Evolutionary conservation across 352 stramenopile species (phyloP).

Genomic region (Pythium rhizo-oryzae): DNA sequence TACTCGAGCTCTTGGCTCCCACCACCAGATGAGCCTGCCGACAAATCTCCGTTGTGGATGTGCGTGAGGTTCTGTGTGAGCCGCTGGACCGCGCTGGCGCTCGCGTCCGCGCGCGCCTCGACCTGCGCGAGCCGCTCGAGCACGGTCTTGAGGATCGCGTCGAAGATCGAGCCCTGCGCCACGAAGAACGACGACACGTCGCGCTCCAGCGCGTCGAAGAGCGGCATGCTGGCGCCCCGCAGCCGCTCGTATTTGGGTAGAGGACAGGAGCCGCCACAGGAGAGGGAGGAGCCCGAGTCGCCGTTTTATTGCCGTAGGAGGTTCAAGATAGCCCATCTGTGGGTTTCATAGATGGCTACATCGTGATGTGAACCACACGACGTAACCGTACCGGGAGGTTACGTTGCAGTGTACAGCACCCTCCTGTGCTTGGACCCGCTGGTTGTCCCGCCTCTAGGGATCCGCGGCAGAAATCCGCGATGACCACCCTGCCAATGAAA

Average conservation of each 20-base stretch:
- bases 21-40: not conserved
- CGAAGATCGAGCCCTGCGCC: slow-evolving; percentile 70
- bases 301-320: no score
- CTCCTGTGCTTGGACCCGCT: not conserved
- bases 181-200: slow-evolving; percentile 71
- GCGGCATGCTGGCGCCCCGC: slow-evolving; percentile 40
- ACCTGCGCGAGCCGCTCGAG: slow-evolving; percentile 52
- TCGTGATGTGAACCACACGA: not conserved
- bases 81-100: slow-evolving; percentile 7
- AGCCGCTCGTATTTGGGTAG: no score
- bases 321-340: slow-evolving; percentile 1
- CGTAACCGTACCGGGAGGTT: not conserved
- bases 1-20: slow-evolving; percentile 49
- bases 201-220: slow-evolving; percentile 67
- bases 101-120: slow-evolving; percentile 46
- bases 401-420: no score
- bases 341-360: slow-evolving; percentile 5
- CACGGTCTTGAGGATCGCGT: slow-evolving; percentile 54
- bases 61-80: not conserved
- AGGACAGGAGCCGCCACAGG: no score
- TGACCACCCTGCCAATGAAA: not conserved
- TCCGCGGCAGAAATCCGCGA: not conserved
- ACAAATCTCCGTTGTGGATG: not conserved
- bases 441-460: slow-evolving; percentile 11
- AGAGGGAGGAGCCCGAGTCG: no score